Evolutionary conservation across 1,284 basidiomycete species (phyloP).

Genomic region (Golubevia sp.): DNA sequence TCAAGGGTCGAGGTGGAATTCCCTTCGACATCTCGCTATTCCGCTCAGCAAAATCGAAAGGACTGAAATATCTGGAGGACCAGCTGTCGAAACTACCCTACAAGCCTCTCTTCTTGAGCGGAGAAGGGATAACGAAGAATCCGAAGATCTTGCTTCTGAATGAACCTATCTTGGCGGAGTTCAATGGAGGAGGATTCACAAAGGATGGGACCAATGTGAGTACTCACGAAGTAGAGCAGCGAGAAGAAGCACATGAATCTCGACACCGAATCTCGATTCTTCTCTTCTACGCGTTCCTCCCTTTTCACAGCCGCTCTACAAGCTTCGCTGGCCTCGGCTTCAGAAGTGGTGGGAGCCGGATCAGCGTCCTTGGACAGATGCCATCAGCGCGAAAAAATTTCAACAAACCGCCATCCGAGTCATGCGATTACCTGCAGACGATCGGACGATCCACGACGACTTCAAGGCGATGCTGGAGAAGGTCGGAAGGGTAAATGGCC

Average conservation of each 20-base stretch:
- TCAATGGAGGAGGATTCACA: no score
- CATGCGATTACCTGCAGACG: not conserved
- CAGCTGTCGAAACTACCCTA: not conserved
- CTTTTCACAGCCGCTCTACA: not conserved
- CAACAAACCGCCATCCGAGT: not conserved
- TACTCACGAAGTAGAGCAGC: not conserved
- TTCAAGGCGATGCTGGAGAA: not conserved
- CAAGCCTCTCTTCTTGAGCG: not conserved
- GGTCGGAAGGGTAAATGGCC: not conserved
- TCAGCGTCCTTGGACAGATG: not conserved
- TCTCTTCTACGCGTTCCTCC: not conserved
- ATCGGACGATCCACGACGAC: not conserved
- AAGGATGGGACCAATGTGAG: no score
- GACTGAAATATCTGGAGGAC: not conserved
- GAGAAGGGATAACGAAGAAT: not conserved
- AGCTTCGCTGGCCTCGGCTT: not conserved
- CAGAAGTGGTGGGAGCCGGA: not conserved
- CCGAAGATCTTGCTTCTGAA: not conserved
- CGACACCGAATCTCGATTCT: not conserved
- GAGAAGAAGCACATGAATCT: not conserved
- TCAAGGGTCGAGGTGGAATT: slow-evolving; percentile 67
- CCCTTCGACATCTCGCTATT: slow-evolving; percentile 17
- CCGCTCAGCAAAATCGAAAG: not conserved
- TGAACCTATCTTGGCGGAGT: not conserved
- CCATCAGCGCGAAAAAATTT: not conserved